Base-by-base conservation (phyloP, 2,329 filamentous ascomycete genomes). In the Fusarium cicatricum region DNA sequence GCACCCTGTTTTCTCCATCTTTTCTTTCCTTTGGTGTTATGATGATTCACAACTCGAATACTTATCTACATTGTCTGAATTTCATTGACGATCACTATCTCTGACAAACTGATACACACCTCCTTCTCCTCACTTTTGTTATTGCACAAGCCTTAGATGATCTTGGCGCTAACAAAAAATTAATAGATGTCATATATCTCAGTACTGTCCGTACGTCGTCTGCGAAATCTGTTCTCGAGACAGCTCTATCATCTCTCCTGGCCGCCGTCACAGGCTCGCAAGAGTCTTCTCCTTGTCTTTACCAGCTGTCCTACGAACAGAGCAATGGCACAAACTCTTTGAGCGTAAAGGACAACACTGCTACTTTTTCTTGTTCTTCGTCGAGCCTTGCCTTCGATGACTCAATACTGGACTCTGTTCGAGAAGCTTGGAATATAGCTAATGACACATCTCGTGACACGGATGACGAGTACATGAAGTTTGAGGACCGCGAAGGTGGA, bases 51-150 rank as follows among this genome's bases (percentile, higher is more conserved):
- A 76, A 78, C 81, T 82, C 77, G 84, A 96, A 95, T 91, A 93
- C 93, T 98, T 98, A 98, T 97, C 94, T 97, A 98, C 94, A 97
- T 98, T 98, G 92, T 90, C 94, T 93, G 94, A 96, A 90, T 79
- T 80, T 76, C 83, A 84, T 79, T 96, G 93, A 96, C 87, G 92
- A 95, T 84, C 84, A 60, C 82, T 82, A 82, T 85, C 86, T 92
- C 90, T 94, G 88, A 94, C 88, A 91, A 88, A 80, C 92, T 96
- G 92, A 96, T 86, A 78, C 80, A 78, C 77, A 71, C 62, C 52
- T 38, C 28, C 59, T 48, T 60, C 34, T 26, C 42, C 62, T 43
- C 53, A 45, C 23, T 52, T 33, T 42, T 41, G 43, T 23, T 48
- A 40, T 19, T 52, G 45, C 26, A 50, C 14, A 48, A 40, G n/a